Evolutionary conservation across 2,329 filamentous ascomycete species (phyloP).

Genomic region (Penicillium sp.): DNA sequence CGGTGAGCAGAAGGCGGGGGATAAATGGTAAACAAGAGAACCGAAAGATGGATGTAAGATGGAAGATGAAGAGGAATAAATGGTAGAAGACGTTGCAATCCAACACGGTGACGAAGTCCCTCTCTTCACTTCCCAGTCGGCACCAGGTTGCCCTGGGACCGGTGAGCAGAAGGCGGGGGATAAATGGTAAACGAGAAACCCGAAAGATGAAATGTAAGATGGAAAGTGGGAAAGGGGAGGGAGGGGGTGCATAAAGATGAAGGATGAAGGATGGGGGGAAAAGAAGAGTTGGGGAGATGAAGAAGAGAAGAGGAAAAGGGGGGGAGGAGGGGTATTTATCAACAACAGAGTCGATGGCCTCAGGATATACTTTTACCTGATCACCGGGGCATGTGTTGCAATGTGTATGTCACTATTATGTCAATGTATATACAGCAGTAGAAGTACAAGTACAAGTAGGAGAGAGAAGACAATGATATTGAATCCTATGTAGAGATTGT

Average conservation of each 20-base stretch:
- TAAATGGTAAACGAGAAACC: not conserved
- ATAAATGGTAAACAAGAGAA: not conserved
- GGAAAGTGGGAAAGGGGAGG: not conserved
- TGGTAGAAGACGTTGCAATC: too few relatives aligned
- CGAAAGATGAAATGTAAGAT: not conserved
- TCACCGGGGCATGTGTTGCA: not conserved
- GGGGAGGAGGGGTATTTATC: not conserved
- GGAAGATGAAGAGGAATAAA: not conserved
- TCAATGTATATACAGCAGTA: not conserved
- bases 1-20: not conserved
- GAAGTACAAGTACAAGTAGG: not conserved
- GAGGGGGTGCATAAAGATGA: not conserved
- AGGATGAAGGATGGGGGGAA: not conserved
- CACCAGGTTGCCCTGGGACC: not conserved
- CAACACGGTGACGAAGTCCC: not conserved
- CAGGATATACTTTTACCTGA: not conserved
- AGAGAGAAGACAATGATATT: not conserved
- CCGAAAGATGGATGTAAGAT: not conserved
- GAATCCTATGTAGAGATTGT: slow-evolving; percentile 6
- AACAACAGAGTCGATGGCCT: not conserved
- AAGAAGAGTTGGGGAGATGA: not conserved
- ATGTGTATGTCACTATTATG: slow-evolving; percentile 1
- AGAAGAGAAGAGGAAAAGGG: slow-evolving; percentile 1
- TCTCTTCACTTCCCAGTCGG: not conserved
- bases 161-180: slow-evolving; percentile 1